phyloP scores from a whole-genome alignment of 257 asterid genomes.

The Solanum raphanifolium region DNA sequence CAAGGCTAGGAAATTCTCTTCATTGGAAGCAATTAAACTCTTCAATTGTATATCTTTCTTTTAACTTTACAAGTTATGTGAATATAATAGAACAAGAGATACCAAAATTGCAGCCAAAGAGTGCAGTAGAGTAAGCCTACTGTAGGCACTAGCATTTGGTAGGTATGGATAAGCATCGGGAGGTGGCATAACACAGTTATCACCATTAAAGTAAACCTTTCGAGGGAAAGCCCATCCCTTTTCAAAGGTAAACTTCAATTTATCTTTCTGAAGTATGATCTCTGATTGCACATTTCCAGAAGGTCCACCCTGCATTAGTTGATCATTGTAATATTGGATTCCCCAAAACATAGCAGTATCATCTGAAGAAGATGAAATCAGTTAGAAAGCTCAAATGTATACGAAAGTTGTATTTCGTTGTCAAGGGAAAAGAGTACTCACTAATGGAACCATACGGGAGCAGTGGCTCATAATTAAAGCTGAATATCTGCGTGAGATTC shows the following conservation, averaged over 20 bases:
- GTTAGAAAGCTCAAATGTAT: background rate
- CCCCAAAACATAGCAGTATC: conserved; percentile 46
- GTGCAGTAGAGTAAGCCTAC: background rate
- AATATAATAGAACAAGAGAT: conserved; percentile 10
- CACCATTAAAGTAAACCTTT: conserved; percentile 38
- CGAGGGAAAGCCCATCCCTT: conserved; percentile 56
- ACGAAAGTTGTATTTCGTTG: background rate
- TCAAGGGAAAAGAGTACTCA: conserved; percentile 8
- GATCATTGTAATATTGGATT: conserved; percentile 28
- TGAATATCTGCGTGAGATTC: conserved; percentile 29
- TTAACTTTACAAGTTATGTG: conserved; percentile 4
- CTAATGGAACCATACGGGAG: conserved; percentile 23
- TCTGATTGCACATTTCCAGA: conserved; percentile 47
- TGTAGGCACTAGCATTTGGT: conserved; percentile 11
- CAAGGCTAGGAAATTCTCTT: background rate
- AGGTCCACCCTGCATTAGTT: conserved; percentile 30
- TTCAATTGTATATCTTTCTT: background rate
- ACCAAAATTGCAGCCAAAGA: background rate
- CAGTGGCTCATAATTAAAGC: conserved; percentile 32
- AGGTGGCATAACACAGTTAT: conserved; percentile 41
- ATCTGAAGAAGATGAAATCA: conserved; percentile 16
- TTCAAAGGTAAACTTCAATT: conserved; percentile 23
- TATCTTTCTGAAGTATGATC: conserved; percentile 31
- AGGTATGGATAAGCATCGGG: conserved; percentile 31
- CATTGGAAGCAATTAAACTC: background rate